Evolutionary conservation across 1,284 basidiomycete genomes (phyloP), one percentile per base, ranked within the genome.

Genomic region (Sporisorium graminicola): DNA sequence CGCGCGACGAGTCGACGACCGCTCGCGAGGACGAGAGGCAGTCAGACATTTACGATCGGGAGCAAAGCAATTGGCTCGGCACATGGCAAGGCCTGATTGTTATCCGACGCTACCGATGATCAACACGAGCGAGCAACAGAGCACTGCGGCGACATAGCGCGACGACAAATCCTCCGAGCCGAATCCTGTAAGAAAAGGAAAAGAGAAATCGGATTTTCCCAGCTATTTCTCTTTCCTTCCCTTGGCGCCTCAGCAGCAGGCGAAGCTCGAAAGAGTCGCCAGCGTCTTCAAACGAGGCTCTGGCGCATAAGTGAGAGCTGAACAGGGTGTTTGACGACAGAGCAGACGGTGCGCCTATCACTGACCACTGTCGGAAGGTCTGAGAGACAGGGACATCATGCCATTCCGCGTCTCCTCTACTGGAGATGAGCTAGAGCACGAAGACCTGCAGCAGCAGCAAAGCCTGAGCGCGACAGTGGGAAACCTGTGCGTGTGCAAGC

Each of bases 291-390:
- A 42, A 47, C 55, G 26, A 54, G 46, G 27, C 40, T 56, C 27
- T 46, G 29, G 29, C 61, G 56, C 67, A 22, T 57, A 69, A 56
- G 61, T 61, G 67, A 69, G 47, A 58, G 44, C 29, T 50, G 49
- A 46, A 29, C 37, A 43, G 40, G 7, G n/a, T 7, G 5, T n/a
- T n/a, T n/a, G n/a, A n/a, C n/a, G n/a, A n/a, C n/a, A n/a, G n/a
- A n/a, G 49, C 27, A 31, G 29, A 50, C 27, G 3, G n/a, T 31
- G 49, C 49, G 29, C n/a, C 18, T 50, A 29, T 50, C 49, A 50
- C 49, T 31, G 27, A 43, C 6, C n/a, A 5, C 20, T 2, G 31
- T 6, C 50, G 33, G 50, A 37, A 20, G 10, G 13, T 13, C 50
- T 33, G 50, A 52, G 26, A 16, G 13, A 18, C 9, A 9, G 37